A percentile compares a stretch with the other conserved stretches of the same genome.
Conservation (phyloP, 2,329 filamentous ascomycete genomes). For the Chaetomiaceae sp. region DNA sequence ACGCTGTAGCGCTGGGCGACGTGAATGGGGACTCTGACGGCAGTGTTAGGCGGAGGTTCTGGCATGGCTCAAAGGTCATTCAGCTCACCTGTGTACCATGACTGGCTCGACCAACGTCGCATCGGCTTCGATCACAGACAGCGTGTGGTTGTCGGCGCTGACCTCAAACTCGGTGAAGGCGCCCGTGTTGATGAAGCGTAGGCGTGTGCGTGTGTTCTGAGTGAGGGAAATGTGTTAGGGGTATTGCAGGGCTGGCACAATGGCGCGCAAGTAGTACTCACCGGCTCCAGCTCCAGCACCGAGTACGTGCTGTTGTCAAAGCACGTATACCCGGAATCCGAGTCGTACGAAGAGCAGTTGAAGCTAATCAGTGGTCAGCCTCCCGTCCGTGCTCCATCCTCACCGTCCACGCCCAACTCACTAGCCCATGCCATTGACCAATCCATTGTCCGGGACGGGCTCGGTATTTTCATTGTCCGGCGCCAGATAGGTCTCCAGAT, state of each 20-base stretch:
- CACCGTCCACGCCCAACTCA: too few species aligned
- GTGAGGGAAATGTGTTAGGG: neutral
- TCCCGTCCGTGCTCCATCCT: neutral
- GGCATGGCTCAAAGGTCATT: too few species aligned
- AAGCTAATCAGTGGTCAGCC: neutral
- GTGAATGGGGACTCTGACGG: slow-evolving; percentile 29
- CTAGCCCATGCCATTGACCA: slow-evolving; percentile 1
- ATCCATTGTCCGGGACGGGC: slow-evolving; percentile 1
- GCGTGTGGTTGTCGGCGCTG: slow-evolving; percentile 34
- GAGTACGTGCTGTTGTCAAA: slow-evolving; percentile 1
- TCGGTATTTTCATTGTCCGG: slow-evolving; percentile 1
- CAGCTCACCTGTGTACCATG: slow-evolving; percentile 25
- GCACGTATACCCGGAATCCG: neutral
- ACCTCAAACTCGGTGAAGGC: slow-evolving; percentile 35
- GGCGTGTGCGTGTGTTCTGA: neutral
- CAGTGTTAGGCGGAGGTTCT: neutral
- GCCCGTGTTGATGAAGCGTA: slow-evolving; percentile 7
- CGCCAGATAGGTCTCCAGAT: neutral
- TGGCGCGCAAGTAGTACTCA: neutral
- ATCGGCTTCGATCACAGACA: slow-evolving; percentile 36
- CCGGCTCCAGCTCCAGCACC: neutral
- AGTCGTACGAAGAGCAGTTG: neutral
- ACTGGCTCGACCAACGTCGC: slow-evolving; percentile 34
- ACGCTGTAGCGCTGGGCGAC: slow-evolving; percentile 36
- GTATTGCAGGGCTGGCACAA: neutral